A percentile compares a stretch with the other conserved stretches of the same genome.
Evolutionary conservation across 2,329 filamentous ascomycete genomes (phyloP).

Genomic region (Furcasterigmium furcatum): DNA sequence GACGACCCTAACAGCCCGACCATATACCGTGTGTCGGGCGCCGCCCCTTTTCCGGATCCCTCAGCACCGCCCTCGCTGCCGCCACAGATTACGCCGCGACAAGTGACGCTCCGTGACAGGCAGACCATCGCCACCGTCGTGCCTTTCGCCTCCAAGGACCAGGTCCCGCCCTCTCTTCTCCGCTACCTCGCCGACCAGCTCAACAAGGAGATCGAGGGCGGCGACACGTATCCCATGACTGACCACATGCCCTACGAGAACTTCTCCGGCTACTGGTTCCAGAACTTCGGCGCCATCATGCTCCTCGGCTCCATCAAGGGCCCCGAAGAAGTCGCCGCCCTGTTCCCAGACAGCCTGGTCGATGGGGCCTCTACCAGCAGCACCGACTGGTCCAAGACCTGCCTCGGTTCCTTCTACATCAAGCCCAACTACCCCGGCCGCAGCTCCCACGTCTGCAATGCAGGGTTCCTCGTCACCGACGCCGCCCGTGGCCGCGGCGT

Average conservation of each 20-base stretch:
- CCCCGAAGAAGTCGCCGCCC: slow-evolving; percentile 47
- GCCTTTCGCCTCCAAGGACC: slow-evolving; percentile 72
- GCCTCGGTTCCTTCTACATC: slow-evolving; percentile 89
- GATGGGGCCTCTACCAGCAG: background rate
- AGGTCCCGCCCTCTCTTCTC: slow-evolving; percentile 73
- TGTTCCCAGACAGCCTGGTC: background rate
- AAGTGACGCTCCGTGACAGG: slow-evolving; percentile 79
- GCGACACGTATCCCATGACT: slow-evolving; percentile 88
- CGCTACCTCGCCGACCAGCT: slow-evolving; percentile 79
- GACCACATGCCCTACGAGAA: slow-evolving; percentile 69
- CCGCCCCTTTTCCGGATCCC: slow-evolving; percentile 61
- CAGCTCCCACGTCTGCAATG: slow-evolving; percentile 89
- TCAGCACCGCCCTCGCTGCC: slow-evolving; percentile 59
- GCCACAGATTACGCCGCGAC: slow-evolving; percentile 64
- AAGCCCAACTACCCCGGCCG: slow-evolving; percentile 91
- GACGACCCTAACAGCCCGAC: slow-evolving; percentile 71
- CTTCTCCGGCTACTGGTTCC: slow-evolving; percentile 86
- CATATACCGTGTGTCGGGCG: slow-evolving; percentile 67
- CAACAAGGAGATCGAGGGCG: slow-evolving; percentile 87
- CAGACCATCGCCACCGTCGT: slow-evolving; percentile 81
- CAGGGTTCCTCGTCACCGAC: slow-evolving; percentile 72
- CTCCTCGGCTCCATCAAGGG: slow-evolving; percentile 71
- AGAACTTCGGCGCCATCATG: slow-evolving; percentile 87
- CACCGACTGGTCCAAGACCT: slow-evolving; percentile 73
- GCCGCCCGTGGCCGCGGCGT: slow-evolving; percentile 71